phyloP scores from a whole-genome alignment of 768 basidiomycete species.

The Amanita polypyramis region DNA sequence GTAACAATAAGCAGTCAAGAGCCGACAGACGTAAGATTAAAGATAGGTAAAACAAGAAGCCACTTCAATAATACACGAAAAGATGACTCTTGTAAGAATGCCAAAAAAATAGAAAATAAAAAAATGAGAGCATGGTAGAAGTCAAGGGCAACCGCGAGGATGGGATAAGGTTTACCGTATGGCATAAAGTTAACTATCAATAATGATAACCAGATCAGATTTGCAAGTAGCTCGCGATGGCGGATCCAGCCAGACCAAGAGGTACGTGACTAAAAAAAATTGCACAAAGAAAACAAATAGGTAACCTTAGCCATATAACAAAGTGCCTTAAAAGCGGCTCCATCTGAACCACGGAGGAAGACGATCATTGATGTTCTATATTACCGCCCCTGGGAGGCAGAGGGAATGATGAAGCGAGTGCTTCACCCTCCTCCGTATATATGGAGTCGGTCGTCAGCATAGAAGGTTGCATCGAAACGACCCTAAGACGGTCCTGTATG shows the following conservation, averaged over 20 bases:
- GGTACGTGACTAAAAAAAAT: neutral
- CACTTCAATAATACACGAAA: neutral
- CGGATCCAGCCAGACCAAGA: neutral
- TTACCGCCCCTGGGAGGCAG: neutral
- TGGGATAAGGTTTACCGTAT: neutral
- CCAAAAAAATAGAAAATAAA: neutral
- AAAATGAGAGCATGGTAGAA: neutral
- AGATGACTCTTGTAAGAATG: neutral
- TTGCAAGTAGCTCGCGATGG: neutral
- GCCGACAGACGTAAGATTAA: no score
- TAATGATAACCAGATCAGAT: neutral
- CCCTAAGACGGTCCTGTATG: constrained; percentile 38
- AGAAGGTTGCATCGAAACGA: constrained; percentile 52
- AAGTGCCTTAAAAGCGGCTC: no score
- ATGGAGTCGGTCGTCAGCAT: constrained; percentile 24
- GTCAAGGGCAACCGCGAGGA: neutral
- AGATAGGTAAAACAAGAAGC: no score
- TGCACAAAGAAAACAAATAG: neutral
- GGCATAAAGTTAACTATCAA: neutral
- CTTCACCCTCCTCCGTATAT: constrained; percentile 22
- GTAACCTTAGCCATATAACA: neutral
- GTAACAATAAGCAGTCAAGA: no score
- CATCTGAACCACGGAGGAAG: neutral
- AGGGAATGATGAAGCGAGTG: neutral
- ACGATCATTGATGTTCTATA: neutral